These are phyloP conservation scores for Mycosarcoma mackinlayi DNA, from an alignment of 1,284 basidiomycete genomes.

Conservation along the genomic window DNA sequence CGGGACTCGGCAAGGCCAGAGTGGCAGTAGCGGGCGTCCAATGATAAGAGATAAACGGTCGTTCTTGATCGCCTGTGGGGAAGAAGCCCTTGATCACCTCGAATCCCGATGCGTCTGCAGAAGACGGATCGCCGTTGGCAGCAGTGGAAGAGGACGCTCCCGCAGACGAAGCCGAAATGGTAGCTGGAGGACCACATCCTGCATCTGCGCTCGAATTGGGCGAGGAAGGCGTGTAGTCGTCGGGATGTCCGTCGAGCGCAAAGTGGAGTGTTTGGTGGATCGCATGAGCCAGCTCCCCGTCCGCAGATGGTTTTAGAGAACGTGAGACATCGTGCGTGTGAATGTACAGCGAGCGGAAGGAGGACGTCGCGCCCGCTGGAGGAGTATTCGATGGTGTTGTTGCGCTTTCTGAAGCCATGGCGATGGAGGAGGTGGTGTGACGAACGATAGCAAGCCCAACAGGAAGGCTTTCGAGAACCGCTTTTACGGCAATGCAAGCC, in stretches of 20 bases:
- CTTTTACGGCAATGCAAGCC: no score
- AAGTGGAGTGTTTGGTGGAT: constrained; percentile 64
- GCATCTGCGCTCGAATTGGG: constrained; percentile 23
- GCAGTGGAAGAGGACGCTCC: constrained; percentile 8
- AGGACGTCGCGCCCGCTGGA: background rate
- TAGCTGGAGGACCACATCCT: constrained; percentile 36
- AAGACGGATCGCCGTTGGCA: background rate
- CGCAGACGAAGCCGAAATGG: constrained; percentile 24
- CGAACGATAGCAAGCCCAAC: background rate
- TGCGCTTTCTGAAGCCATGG: constrained; percentile 4
- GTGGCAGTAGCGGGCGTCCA: constrained; percentile 31
- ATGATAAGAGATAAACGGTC: constrained; percentile 58
- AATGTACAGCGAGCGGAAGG: constrained; percentile 49
- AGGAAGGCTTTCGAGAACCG: no score
- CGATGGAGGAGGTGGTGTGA: background rate
- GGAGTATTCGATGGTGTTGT: background rate
- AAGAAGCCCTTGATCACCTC: constrained; percentile 49
- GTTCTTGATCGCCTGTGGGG: constrained; percentile 32
- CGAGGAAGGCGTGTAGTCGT: constrained; percentile 46
- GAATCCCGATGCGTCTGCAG: constrained; percentile 1
- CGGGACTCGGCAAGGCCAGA: constrained; percentile 53
- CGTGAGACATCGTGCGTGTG: constrained; percentile 62
- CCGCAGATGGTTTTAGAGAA: constrained; percentile 55
- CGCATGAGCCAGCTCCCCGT: constrained; percentile 60
- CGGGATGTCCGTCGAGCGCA: constrained; percentile 58